Conservation (phyloP, 164 flowering plant species). For the Liquidambar formosana region DNA sequence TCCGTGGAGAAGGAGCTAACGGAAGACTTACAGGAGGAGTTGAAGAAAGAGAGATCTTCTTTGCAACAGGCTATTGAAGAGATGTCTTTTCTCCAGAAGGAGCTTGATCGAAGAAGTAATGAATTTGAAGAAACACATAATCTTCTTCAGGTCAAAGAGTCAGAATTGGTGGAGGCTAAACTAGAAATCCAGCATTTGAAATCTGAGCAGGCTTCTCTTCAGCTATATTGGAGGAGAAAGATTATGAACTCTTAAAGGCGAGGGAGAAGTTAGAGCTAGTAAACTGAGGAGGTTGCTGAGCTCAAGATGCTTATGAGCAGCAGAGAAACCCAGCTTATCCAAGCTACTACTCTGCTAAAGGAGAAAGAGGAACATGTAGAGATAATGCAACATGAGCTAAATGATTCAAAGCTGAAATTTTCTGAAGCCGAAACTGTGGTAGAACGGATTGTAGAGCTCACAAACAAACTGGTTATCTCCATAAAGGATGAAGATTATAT, state of each 20-base stretch:
- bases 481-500: conserved; percentile 30
- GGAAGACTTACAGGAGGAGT: conserved; percentile 43
- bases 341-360: conserved; percentile 54
- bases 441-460: conserved; percentile 59
- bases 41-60: conserved; percentile 54
- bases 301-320: conserved; percentile 56
- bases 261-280: conserved; percentile 48
- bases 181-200: conserved; percentile 77
- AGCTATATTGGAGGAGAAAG: conserved; percentile 64
- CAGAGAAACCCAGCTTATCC: conserved; percentile 63
- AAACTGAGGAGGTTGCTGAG: conserved; percentile 46
- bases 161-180: conserved; percentile 70
- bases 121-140: conserved; percentile 45
- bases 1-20: conserved; percentile 52
- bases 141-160: conserved; percentile 60
- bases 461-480: conserved; percentile 53
- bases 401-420: conserved; percentile 45
- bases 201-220: conserved; percentile 53
- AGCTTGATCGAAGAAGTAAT: conserved; percentile 45
- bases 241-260: conserved; percentile 52
- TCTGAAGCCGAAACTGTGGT: conserved; percentile 72
- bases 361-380: conserved; percentile 60
- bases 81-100: conserved; percentile 39
- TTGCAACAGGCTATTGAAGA: conserved; percentile 50
- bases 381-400: conserved; percentile 46